These are phyloP conservation scores for Eutypa lata DNA, from an alignment of 2,329 filamentous ascomycete species.

Conservation along the genomic window DNA sequence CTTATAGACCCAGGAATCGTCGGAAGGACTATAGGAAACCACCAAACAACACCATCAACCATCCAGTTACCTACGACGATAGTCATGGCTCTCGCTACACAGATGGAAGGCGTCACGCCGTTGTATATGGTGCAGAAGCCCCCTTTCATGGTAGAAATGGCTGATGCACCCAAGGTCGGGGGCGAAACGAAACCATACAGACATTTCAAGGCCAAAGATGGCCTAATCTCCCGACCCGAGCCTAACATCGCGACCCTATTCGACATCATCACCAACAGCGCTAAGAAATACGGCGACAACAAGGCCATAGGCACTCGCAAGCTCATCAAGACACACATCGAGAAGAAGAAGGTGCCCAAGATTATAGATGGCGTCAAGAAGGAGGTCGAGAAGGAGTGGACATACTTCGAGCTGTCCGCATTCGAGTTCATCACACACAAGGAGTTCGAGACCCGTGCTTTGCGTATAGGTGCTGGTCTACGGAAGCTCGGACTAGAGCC, in stretches of 20 bases:
- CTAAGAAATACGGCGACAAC: constrained; percentile 59
- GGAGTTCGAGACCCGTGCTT: constrained; percentile 70
- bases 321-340: constrained; percentile 73
- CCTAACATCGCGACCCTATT: constrained; percentile 73
- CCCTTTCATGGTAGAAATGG: constrained; percentile 72
- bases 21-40: no score
- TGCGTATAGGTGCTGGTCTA: constrained; percentile 70
- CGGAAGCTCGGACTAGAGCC: constrained; percentile 69
- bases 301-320: constrained; percentile 68
- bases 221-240: constrained; percentile 62
- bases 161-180: constrained; percentile 64
- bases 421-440: constrained; percentile 76
- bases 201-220: constrained; percentile 68
- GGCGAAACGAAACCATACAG: constrained; percentile 85
- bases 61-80: no score
- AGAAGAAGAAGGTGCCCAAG: constrained; percentile 89
- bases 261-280: constrained; percentile 71
- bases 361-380: constrained; percentile 74
- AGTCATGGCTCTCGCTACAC: constrained; percentile 23
- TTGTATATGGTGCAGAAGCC: constrained; percentile 62
- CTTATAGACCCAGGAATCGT: no score
- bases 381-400: constrained; percentile 88
- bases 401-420: constrained; percentile 77
- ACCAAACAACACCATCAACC: no score
- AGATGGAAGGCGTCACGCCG: constrained; percentile 43